Base-by-base conservation (phyloP, 23 red algal species). In the Gracilaria caudata region DNA sequence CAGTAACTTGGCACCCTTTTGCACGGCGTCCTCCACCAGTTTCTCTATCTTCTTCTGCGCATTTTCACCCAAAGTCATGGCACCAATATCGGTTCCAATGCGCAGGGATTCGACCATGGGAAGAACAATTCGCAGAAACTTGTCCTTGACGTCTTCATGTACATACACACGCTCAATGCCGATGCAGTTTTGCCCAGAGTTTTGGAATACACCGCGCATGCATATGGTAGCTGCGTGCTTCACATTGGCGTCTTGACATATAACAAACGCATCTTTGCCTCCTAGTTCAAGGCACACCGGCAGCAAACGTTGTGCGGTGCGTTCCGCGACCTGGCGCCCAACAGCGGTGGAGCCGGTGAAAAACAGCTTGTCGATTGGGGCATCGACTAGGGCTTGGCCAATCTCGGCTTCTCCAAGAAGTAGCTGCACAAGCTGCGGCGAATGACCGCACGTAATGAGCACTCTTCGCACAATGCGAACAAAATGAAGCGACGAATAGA, bases 171-270 rank as follows among this genome's bases (percentile, higher is more conserved):
- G 79, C 66, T 98, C 96, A 44, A 98, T 66, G 41, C 92, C 96
- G n/a, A 98, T 92, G 32, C 96, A 98, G 57, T 98, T 98, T 57
- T 98, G 96, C 17, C 96, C 96, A 32, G 92, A 80, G 75, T 98
- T 98, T 75, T 98, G 96, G 80, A 95, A 95, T 17, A 95, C 92
- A 13, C 92, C 96, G 33, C 96, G 86, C 93, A 98, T 68, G 44
- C 84, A 75, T 44, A 98, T 78, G 5, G 72, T 53, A 7, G 58
- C 39, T 9, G 87, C 96, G 44, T 93, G 89, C 24, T 64, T 47
- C 17, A 92, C 63, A 59, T 98, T 80, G 16, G 88, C 80, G 60
- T 98, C 96, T 51, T 95, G 71, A 51, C 89, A 95, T 9, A 98
- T 49, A 1, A 98, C 74, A 45, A 95, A 77, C 29, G 96, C 84